A percentile compares a stretch with the other conserved stretches of the same genome.
Evolutionary conservation across 2,329 filamentous ascomycete species (phyloP).

Genomic region (Diaporthe ampelina): DNA sequence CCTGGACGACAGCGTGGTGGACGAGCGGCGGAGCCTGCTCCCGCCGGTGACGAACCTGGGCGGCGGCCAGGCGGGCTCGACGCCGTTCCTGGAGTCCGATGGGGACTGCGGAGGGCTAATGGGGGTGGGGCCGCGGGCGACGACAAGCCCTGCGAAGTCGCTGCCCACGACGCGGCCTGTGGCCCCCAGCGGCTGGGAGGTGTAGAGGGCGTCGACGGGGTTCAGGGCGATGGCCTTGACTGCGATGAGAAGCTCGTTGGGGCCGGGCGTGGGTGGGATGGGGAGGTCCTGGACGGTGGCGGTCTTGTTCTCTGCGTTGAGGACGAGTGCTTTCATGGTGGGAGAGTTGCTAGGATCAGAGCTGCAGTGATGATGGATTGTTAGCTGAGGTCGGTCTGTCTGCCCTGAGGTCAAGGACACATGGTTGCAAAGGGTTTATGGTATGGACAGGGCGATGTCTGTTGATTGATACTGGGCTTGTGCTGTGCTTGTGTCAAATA

Average conservation of each 20-base stretch:
- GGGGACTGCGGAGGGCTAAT: neutral
- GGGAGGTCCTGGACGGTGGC: conserved; percentile 33
- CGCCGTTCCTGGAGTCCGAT: neutral
- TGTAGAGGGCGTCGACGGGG: conserved; percentile 55
- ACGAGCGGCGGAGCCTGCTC: conserved; percentile 35
- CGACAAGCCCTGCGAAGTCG: conserved; percentile 56
- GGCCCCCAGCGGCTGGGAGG: conserved; percentile 50
- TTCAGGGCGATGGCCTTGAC: conserved; percentile 57
- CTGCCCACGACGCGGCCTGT: conserved; percentile 54
- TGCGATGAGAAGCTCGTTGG: conserved; percentile 56
- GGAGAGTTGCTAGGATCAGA: too few species aligned
- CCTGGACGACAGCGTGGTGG: conserved; percentile 23
- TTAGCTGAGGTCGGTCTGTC: neutral
- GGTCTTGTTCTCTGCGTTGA: conserved; percentile 40
- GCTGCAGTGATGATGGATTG: too few species aligned
- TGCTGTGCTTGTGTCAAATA: neutral
- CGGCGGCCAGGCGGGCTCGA: neutral
- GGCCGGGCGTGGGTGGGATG: conserved; percentile 46
- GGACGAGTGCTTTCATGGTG: conserved; percentile 40
- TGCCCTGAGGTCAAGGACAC: neutral
- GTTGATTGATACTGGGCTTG: neutral
- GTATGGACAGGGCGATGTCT: neutral
- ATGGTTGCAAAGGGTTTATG: neutral
- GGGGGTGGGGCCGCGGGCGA: conserved; percentile 40
- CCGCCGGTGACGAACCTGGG: neutral